These are phyloP conservation scores for Penstemon davidsonii DNA, from an alignment of 257 asterid genomes.

Conservation along the genomic window DNA sequence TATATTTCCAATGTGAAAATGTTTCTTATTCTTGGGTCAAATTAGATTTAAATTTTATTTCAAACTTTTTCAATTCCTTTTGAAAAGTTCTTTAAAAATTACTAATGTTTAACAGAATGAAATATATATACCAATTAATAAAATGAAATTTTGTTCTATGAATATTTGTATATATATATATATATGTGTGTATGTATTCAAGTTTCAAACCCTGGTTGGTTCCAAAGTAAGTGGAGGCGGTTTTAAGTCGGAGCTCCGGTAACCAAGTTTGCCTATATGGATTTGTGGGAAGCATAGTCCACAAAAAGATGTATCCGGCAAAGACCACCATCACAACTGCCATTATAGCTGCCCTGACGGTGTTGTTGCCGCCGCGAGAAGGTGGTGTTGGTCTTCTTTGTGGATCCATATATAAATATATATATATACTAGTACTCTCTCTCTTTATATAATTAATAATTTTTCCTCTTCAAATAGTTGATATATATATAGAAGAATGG, in stretches of 20 bases:
- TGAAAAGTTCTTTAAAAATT: too few relatives aligned
- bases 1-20: too few relatives aligned
- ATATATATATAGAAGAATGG: too few relatives aligned
- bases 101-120: too few relatives aligned
- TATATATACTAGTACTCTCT: neutral
- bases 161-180: neutral
- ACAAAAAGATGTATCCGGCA: constrained; percentile 52
- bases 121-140: too few relatives aligned
- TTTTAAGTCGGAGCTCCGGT: constrained; percentile 40
- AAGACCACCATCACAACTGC: constrained; percentile 38
- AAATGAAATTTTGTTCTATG: neutral
- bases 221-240: constrained; percentile 77
- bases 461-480: too few relatives aligned
- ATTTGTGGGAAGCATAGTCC: constrained; percentile 68
- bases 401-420: neutral
- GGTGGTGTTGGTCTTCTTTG: constrained; percentile 14
- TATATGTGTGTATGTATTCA: neutral
- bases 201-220: constrained; percentile 50
- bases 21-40: too few relatives aligned
- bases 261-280: constrained; percentile 47
- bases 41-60: too few relatives aligned
- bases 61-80: too few relatives aligned
- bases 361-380: constrained; percentile 31
- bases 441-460: too few relatives aligned
- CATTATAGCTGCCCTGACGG: constrained; percentile 40